Base-by-base conservation (phyloP, 1,284 basidiomycete genomes). In the Cryptococcus sp. region DNA sequence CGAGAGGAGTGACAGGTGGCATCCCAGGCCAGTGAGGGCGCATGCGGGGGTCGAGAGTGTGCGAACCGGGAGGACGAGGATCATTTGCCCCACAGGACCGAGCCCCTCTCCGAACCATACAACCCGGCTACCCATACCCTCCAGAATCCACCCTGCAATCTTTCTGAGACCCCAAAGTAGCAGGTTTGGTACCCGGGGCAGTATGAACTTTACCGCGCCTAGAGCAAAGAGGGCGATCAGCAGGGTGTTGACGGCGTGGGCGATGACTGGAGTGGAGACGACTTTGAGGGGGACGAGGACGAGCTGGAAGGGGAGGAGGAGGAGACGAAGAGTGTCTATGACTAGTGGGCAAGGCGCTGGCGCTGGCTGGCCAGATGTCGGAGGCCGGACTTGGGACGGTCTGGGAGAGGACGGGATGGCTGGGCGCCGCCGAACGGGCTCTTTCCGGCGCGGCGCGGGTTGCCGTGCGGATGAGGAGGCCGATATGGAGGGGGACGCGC, bases 31-130 rank as follows among this genome's bases (percentile, higher is more conserved):
- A 8, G 62, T 50, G 4, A 74, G 38, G 1, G 67, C 53, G 49
- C 72, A 74, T 1, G 64, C 51, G 3, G 72, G 72, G n/a, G 68
- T 72, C 0, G 69, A 68, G 11, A 71, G 36, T 5, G 60, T 46
- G 13, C 66, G 58, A 0, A 69, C 16, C 0, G 69, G 69, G 0
- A 68, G 45, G 2, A 64, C 38, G 0, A 60, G 50, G 1, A 60
- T 46, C 1, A 55, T 48, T 16, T 53, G 49, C 9, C 58, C 59
- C 24, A 62, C 8, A 1, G 28, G 49, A 2, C 57, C 33, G n/a
- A 67, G 52, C 3, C 46, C 28, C 13, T 49, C 48, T 18, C 53
- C 46, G 5, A 40, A 37, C 18, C 37, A 18, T 20, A 60, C 45
- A 2, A 18, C 15, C 2, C 52, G 46, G 4, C 20, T 12, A 9